phyloP scores from a whole-genome alignment of 176 grass and related monocot species.

The Aegilops sharonensis region DNA sequence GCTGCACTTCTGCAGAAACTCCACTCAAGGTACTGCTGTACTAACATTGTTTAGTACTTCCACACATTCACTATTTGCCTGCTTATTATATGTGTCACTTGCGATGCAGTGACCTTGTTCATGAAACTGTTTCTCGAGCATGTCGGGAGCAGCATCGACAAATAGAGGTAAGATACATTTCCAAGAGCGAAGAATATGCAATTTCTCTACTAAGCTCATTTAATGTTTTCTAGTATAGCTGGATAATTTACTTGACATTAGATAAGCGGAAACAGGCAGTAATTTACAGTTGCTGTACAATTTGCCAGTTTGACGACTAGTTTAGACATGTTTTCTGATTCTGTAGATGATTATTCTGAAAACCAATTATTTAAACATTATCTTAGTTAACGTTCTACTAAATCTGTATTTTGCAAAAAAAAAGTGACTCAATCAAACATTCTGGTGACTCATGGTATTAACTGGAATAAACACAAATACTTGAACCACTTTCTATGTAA shows the following conservation, averaged over 20 bases:
- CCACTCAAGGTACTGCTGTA: slow-evolving; percentile 69
- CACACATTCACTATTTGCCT: neutral
- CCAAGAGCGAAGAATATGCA: slow-evolving; percentile 3
- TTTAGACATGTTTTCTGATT: neutral
- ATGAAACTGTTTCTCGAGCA: slow-evolving; percentile 85
- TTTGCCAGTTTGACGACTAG: slow-evolving; percentile 8
- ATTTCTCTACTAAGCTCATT: neutral
- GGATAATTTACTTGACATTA: neutral
- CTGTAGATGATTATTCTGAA: neutral
- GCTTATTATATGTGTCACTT: slow-evolving; percentile 20
- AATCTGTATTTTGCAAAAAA: slow-evolving; percentile 5
- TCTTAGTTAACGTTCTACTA: neutral
- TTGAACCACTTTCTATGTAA: neutral
- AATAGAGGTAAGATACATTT: slow-evolving; percentile 67
- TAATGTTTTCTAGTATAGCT: slow-evolving; percentile 1
- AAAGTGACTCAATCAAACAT: neutral
- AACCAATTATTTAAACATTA: neutral
- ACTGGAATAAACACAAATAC: slow-evolving; percentile 11
- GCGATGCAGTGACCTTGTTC: slow-evolving; percentile 78
- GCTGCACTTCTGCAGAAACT: slow-evolving; percentile 91
- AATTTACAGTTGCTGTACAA: neutral
- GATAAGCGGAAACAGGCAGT: neutral
- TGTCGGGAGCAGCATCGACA: slow-evolving; percentile 91
- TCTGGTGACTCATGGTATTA: neutral
- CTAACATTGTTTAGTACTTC: slow-evolving; percentile 18